Evolutionary conservation across 2,329 filamentous ascomycete species (phyloP).

Genomic region (Apiospora phragmitis): DNA sequence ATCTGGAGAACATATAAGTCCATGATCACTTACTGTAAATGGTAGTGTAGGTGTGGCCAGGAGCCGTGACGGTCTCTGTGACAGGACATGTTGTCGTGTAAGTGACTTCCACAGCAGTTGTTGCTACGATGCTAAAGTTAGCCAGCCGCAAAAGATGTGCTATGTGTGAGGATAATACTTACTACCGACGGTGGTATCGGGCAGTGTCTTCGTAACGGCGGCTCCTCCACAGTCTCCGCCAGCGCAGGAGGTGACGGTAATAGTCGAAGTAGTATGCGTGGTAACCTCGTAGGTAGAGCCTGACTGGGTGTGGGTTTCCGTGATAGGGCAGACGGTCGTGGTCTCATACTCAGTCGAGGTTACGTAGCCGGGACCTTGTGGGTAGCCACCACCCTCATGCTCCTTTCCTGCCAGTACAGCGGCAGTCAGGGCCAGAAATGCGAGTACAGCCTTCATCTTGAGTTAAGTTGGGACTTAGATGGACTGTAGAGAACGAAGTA

Average conservation of each 20-base stretch:
- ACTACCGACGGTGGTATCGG: slow-evolving; percentile 35
- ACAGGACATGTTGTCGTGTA: slow-evolving; percentile 39
- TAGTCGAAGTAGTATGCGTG: slow-evolving; percentile 43
- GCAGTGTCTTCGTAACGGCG: slow-evolving; percentile 35
- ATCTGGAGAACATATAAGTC: not conserved
- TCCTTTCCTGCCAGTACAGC: slow-evolving; percentile 24
- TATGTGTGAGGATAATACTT: slow-evolving; percentile 23
- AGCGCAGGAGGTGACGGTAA: slow-evolving; percentile 41
- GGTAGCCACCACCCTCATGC: not conserved
- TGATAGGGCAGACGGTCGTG: slow-evolving; percentile 43
- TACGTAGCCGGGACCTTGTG: not conserved
- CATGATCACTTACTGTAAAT: slow-evolving; percentile 33
- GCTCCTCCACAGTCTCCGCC: slow-evolving; percentile 31
- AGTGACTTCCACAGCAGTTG: slow-evolving; percentile 37
- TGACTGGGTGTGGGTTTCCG: slow-evolving; percentile 23
- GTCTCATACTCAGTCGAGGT: slow-evolving; percentile 39
- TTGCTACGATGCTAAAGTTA: slow-evolving; percentile 15
- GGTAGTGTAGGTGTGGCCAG: slow-evolving; percentile 38
- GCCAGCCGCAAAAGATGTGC: slow-evolving; percentile 23
- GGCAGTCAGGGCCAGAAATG: slow-evolving; percentile 28
- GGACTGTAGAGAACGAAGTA: not conserved
- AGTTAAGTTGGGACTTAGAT: not conserved
- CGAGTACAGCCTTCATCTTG: slow-evolving; percentile 30
- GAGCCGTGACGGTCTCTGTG: slow-evolving; percentile 36
- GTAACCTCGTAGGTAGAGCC: slow-evolving; percentile 42